Base-by-base conservation (phyloP, 805 yeast species). In the Yarrowia keelungensis region DNA sequence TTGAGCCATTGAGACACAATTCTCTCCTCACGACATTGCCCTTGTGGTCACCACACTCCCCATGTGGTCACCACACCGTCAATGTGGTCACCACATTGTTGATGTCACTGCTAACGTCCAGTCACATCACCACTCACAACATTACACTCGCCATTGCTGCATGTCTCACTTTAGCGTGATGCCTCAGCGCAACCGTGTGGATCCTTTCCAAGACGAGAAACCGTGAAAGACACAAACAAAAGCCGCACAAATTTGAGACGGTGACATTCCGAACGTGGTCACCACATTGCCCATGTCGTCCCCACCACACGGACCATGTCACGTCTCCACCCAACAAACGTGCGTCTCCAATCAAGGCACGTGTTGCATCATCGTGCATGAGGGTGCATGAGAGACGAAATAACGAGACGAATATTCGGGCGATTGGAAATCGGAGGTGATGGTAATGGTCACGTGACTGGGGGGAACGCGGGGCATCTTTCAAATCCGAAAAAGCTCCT, bases 101-200 rank as follows among this genome's bases (percentile, higher is more conserved):
- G 12, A 5, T 45, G 47, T 16, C 22, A 45, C 26, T n/a, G n/a
- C n/a, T n/a, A n/a, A n/a, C n/a, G n/a, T n/a, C n/a, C 12, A 7
- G 43, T 14, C 15, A 41, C 15, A 11, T 41, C 43, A 12, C n/a
- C 15, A 12, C 19, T 42, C 19, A n/a, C 46, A 38, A 38, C 39
- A 38, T 45, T 16, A 42, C 9, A 14, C 15, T 14, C 43, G 32
- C 10, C n/a, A 5, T 53, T 36, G 58, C 58, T 39, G 59, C 59
- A 53, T 53, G 59, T 53, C 59, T 53, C 59, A 53, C 59, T 39
- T 53, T 53, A 53, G 59, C 59, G 59, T 53, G 59, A 53, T 53
- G 59, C 59, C 59, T 53, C 59, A 38, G 19, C 32, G 43, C 58
- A 50, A 11, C 16, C 32, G 32, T 26, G 32, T 26, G 32, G 32